Evolutionary conservation across 2,329 filamentous ascomycete species (phyloP), one percentile per base, ranked within the genome.

Genomic region (Sporothrix dimorphospora): DNA sequence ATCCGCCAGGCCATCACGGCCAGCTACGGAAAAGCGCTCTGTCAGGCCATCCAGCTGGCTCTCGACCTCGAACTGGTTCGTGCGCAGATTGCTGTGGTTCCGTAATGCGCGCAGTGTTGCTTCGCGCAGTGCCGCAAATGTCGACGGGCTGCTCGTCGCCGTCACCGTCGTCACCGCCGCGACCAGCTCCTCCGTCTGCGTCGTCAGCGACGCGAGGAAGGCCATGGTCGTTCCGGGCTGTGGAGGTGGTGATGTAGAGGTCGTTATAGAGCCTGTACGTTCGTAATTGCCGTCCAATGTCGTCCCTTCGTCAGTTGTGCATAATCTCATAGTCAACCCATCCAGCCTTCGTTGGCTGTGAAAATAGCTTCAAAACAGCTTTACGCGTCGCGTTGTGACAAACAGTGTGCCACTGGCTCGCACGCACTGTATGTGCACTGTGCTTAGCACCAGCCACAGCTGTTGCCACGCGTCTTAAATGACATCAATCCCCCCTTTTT

Each of bases 11-110:
- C 89, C 89, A 77, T 98, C 94, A 74, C 92, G 89, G 78, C 92
- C 91, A 65, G 93, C 86, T 70, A 98, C 86, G 42, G 90, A 88
- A 77, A 98, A 96, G 76, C 95, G 94, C 82, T 98, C 96, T 76
- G 94, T 91, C 2, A 98, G 84, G 0, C 92, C 92, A 66, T 89
- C 84, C 1, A 95, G 84, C 47, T 85, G 86, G 49, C 86, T 86
- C 51, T 87, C 83, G 24, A 94, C 88, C 59, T 92, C 89, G 78
- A 94, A 94, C 75, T 93, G 91, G 77, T 95, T 93, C 1, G 91
- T 93, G 49, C 91, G 87, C 45, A 87, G 83, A 78, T 88, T 89
- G 63, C 81, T 87, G 75, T 89, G 84, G 42, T 86, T 81, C 67
- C 86, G 86, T 47, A 91, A 79, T 63, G 78, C 83, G 40, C 84